These are phyloP conservation scores for Arthrinium phaeospermum DNA, from an alignment of 2,329 filamentous ascomycete genomes.

Conservation along the genomic window DNA sequence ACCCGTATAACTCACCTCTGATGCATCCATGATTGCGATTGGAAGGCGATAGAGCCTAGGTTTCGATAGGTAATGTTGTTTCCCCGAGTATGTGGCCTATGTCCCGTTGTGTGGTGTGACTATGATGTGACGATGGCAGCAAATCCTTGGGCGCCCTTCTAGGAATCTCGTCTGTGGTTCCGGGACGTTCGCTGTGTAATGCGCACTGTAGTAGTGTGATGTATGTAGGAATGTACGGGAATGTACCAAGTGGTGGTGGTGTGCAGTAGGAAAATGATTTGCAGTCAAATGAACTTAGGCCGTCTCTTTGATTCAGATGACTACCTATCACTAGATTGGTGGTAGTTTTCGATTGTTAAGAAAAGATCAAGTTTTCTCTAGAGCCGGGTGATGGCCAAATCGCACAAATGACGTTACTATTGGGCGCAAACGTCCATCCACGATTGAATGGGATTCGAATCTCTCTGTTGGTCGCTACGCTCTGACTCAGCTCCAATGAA, in stretches of 20 bases:
- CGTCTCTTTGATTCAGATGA: neutral
- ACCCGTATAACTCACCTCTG: neutral
- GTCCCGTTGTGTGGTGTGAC: neutral
- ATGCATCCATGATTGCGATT: conserved; percentile 2
- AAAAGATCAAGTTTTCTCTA: neutral
- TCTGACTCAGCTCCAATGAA: neutral
- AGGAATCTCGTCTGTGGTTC: neutral
- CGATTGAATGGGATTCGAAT: neutral
- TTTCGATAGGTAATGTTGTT: neutral
- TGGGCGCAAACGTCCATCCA: conserved; percentile 6
- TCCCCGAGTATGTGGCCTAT: conserved; percentile 8
- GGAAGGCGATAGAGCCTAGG: neutral
- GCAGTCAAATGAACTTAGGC: conserved; percentile 2
- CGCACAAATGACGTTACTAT: conserved; percentile 9
- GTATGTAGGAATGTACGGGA: neutral
- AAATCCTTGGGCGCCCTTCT: neutral
- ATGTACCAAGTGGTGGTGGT: neutral
- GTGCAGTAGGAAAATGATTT: neutral
- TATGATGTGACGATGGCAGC: neutral
- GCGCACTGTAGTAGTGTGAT: neutral
- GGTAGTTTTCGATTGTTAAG: neutral
- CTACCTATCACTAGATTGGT: neutral
- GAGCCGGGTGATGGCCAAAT: conserved; percentile 3
- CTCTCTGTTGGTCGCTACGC: neutral
- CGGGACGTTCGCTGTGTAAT: neutral